Evolutionary conservation across 352 stramenopile genomes (phyloP).

Genomic region (Globisporangium polare): DNA sequence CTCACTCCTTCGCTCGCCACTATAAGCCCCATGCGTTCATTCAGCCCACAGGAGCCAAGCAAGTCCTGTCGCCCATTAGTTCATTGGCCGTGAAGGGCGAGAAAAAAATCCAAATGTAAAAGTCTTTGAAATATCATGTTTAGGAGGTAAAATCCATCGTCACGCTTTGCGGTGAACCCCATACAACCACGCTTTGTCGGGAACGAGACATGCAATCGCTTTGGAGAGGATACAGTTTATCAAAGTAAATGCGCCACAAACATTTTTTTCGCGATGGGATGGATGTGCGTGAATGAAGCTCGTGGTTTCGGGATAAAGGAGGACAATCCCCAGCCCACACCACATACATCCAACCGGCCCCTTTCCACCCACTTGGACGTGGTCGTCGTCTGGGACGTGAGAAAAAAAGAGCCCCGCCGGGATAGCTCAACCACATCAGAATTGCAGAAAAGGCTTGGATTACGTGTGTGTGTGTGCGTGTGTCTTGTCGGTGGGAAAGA

Average conservation of each 20-base stretch:
- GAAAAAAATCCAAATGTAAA: constrained; percentile 1
- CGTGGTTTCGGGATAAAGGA: constrained; percentile 2
- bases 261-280: constrained; percentile 11
- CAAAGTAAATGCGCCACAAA: background rate
- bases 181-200: background rate
- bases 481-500: background rate
- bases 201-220: constrained; percentile 1
- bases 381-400: background rate
- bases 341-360: background rate
- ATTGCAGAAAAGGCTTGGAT: background rate
- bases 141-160: constrained; percentile 14
- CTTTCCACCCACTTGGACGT: constrained; percentile 11
- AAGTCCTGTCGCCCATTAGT: constrained; percentile 14
- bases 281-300: constrained; percentile 5
- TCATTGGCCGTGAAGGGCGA: background rate
- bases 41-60: background rate
- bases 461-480: background rate
- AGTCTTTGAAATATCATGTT: constrained; percentile 3
- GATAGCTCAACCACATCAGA: background rate
- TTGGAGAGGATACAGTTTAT: background rate
- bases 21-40: background rate
- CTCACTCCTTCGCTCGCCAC: background rate
- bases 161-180: background rate
- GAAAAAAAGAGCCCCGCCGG: constrained; percentile 5
- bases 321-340: constrained; percentile 5